Percentiles rank a stretch among this genome's conserved stretches.
Evolutionary conservation across 2,329 filamentous ascomycete genomes (phyloP).

Genomic region (Westerdykella aurantiaca): DNA sequence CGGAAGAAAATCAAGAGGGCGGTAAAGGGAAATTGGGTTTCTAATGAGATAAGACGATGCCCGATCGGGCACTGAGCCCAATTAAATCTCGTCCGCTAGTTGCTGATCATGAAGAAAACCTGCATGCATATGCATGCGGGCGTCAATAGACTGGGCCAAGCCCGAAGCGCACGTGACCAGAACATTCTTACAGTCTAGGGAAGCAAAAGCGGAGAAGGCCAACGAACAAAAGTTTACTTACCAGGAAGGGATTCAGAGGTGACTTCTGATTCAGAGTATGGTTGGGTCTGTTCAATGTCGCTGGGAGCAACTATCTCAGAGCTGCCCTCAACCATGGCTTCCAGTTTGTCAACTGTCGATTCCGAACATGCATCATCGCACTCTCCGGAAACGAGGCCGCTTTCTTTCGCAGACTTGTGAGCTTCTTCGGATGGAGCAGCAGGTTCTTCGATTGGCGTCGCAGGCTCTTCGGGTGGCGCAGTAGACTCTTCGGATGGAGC

Average conservation of each 20-base stretch:
- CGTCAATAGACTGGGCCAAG: not conserved
- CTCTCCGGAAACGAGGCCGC: not conserved
- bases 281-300: not conserved
- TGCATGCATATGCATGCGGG: not conserved
- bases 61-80: too few relatives aligned
- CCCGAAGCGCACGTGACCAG: too few relatives aligned
- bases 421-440: not conserved
- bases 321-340: not conserved
- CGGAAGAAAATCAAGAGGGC: too few relatives aligned
- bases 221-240: too few relatives aligned
- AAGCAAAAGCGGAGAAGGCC: too few relatives aligned
- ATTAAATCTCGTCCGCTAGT: too few relatives aligned
- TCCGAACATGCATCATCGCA: not conserved
- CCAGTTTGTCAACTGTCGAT: not conserved
- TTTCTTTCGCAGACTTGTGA: not conserved
- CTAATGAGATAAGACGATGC: too few relatives aligned
- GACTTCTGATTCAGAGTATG: too few relatives aligned
- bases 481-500: not conserved
- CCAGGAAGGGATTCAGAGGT: too few relatives aligned
- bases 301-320: not conserved
- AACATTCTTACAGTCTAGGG: too few relatives aligned
- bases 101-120: too few relatives aligned
- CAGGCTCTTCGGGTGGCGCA: not conserved
- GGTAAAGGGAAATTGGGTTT: too few relatives aligned
- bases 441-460: not conserved